Evolutionary conservation across 345 rosid genomes (phyloP), one percentile per base, ranked within the genome.

Genomic region (Brassica juncea): DNA sequence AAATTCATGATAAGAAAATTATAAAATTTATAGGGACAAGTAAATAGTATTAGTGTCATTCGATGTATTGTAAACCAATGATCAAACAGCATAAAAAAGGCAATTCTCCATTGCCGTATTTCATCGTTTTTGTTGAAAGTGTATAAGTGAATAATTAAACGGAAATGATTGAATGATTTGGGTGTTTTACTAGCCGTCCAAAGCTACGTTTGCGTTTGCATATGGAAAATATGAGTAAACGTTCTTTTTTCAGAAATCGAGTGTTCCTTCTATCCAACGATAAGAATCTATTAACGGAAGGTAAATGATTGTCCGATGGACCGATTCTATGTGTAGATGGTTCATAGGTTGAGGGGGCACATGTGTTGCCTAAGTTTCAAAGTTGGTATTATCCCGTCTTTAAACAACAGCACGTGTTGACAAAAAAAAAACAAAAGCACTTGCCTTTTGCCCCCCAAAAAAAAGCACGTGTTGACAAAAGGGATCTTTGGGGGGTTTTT

Each of bases 271-370:
- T 2, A 25, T 64, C 15, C 15, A 54, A 25, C 23, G 8, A 37
- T n/a, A 65, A 64, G 25, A 23, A 23, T 23, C 25, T 23, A 23
- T 23, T 23, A 23, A 23, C 27, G 76, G 70, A 4, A 37, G n/a
- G 5, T 77, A 52, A 21, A 70, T 54, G 14, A 71, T 23, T 78
- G 81, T 72, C 59, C 28, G 19, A 34, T 34, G 68, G 68, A 39
- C 58, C 58, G 77, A 73, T 67, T 59, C 80, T 44, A 58, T 59
- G 78, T 73, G 82, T 73, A 34, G 70, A 47, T 2, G 7, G 64
- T 73, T 79, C 82, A 72, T 72, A 78, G 72, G 69, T 66, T 78
- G 25, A 66, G 23, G 61, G 25, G 25, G 77, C 82, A 78, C 73
- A 78, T 78, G 77, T 57, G 77, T 58, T 78, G 77, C 49, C 42